These are phyloP conservation scores for Crucihimalaya himalaica DNA, from an alignment of 345 rosid species.

Conservation along the genomic window DNA sequence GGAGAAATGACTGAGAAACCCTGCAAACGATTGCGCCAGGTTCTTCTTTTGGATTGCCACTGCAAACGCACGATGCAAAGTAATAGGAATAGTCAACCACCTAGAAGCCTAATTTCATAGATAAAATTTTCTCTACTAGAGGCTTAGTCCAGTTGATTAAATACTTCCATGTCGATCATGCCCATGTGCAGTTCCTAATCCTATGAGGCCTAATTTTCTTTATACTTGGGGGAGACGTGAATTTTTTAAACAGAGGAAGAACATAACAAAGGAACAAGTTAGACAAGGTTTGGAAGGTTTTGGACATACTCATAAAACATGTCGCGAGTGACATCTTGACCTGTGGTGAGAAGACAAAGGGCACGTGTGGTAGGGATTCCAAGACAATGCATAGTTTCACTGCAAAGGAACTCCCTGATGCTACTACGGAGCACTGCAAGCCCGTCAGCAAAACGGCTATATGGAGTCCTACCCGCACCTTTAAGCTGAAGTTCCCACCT, in stretches of 20 bases:
- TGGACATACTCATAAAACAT: constrained; percentile 96
- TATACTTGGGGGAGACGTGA: neutral
- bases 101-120: neutral
- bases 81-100: constrained; percentile 8
- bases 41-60: constrained; percentile 95
- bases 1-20: constrained; percentile 85
- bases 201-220: neutral
- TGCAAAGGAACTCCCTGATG: constrained; percentile 91
- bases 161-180: neutral
- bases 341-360: constrained; percentile 88
- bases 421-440: constrained; percentile 97
- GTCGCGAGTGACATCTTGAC: constrained; percentile 88
- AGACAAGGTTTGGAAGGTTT: constrained; percentile 12
- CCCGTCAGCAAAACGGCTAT: constrained; percentile 98
- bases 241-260: neutral
- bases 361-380: constrained; percentile 98
- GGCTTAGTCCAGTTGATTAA: neutral
- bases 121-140: neutral
- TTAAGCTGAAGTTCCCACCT: constrained; percentile 99
- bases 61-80: constrained; percentile 41
- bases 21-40: constrained; percentile 97
- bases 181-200: neutral
- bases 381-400: constrained; percentile 90
- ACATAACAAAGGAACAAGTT: neutral
- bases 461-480: constrained; percentile 96